Evolutionary conservation across 371 early-diverging fungal species (phyloP).

Genomic region (Apophysomyces sp.): DNA sequence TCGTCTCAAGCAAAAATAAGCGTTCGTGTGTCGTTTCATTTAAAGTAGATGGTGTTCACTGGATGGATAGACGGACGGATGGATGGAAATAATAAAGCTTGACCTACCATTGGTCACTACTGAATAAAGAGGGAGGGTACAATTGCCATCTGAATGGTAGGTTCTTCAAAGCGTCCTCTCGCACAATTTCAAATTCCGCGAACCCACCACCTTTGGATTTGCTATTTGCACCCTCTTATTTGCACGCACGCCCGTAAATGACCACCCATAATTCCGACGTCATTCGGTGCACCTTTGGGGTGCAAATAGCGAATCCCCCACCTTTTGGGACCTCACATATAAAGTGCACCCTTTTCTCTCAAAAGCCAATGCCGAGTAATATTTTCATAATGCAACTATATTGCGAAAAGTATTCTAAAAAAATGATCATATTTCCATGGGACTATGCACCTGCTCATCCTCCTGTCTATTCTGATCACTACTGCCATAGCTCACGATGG

Average conservation of each 20-base stretch:
- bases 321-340: no score
- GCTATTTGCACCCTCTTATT: no score
- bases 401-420: neutral
- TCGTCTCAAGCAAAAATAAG: neutral
- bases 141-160: no score
- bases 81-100: conserved; percentile 1
- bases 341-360: no score
- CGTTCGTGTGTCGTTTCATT: neutral
- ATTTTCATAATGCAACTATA: neutral
- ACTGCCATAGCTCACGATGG: conserved; percentile 23
- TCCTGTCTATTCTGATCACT: conserved; percentile 8
- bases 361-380: neutral
- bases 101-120: neutral
- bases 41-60: conserved; percentile 5
- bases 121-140: neutral
- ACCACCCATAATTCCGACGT: no score
- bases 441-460: conserved; percentile 14
- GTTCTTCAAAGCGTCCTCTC: no score
- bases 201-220: no score
- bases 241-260: no score
- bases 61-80: conserved; percentile 14
- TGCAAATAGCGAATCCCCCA: no score
- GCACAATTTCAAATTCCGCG: no score
- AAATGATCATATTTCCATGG: conserved; percentile 19
- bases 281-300: no score